Percentiles rank a stretch among this genome's conserved stretches.
phyloP scores from a whole-genome alignment of 768 basidiomycete genomes.

The Thelephora ganbajun region DNA sequence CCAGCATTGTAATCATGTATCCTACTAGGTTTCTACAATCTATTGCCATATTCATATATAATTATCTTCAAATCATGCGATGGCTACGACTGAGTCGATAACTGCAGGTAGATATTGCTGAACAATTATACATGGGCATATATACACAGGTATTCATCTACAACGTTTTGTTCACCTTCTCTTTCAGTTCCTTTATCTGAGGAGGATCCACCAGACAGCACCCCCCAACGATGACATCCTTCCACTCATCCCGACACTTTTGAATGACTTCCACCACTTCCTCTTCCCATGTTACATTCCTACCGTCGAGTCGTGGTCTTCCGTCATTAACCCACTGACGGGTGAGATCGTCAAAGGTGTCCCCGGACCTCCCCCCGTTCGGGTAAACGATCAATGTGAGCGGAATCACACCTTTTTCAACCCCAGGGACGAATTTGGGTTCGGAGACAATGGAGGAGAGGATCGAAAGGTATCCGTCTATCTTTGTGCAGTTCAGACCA shows the following conservation, averaged over 20 bases:
- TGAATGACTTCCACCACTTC: conserved; percentile 11
- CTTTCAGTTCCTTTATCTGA: conserved; percentile 26
- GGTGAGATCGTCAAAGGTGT: conserved; percentile 33
- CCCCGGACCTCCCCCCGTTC: conserved; percentile 33
- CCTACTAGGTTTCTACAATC: too few relatives aligned
- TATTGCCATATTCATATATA: too few relatives aligned
- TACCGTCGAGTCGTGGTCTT: conserved; percentile 13
- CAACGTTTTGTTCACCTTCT: background rate
- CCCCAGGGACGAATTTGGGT: background rate
- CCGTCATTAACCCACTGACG: conserved; percentile 22
- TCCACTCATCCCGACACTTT: conserved; percentile 22
- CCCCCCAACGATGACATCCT: conserved; percentile 47
- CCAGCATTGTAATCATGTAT: too few relatives aligned
- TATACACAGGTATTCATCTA: too few relatives aligned
- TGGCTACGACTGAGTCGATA: too few relatives aligned
- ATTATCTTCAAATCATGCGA: too few relatives aligned
- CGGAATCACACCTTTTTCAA: background rate
- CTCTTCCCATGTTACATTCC: conserved; percentile 21
- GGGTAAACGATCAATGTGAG: conserved; percentile 51
- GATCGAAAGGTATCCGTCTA: conserved; percentile 28
- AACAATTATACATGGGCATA: too few relatives aligned
- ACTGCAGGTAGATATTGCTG: too few relatives aligned
- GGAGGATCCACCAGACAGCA: conserved; percentile 51
- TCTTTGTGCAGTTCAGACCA: conserved; percentile 63
- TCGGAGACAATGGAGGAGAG: conserved; percentile 19